These are phyloP conservation scores for Sarcodon aspratus DNA, from an alignment of 768 basidiomycete genomes.

Conservation along the genomic window DNA sequence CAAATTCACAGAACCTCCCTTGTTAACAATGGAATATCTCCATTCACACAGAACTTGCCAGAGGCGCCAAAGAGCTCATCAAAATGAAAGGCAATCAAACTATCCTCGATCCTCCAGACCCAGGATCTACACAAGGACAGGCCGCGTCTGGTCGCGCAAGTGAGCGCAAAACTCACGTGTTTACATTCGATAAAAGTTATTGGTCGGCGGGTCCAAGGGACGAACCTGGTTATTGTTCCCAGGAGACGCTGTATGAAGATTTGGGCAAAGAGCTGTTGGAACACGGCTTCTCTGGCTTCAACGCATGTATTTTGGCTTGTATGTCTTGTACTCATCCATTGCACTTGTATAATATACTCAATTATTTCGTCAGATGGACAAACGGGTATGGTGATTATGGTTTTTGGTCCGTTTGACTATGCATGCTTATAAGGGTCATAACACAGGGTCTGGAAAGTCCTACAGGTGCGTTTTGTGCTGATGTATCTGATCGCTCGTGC, in stretches of 20 bases:
- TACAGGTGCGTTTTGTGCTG: slow-evolving; percentile 52
- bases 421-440: neutral
- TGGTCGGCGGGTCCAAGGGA: slow-evolving; percentile 91
- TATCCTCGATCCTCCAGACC: slow-evolving; percentile 81
- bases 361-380: slow-evolving; percentile 46
- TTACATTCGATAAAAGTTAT: slow-evolving; percentile 96
- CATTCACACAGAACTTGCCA: slow-evolving; percentile 59
- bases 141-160: slow-evolving; percentile 67
- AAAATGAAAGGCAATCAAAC: slow-evolving; percentile 94
- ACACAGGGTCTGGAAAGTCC: slow-evolving; percentile 78
- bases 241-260: slow-evolving; percentile 91
- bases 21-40: neutral
- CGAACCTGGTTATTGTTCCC: slow-evolving; percentile 85
- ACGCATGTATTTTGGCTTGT: slow-evolving; percentile 99
- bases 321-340: slow-evolving; percentile 28
- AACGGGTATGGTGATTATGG: slow-evolving; percentile 49
- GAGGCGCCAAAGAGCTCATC: slow-evolving; percentile 90
- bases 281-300: slow-evolving; percentile 93
- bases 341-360: neutral
- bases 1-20: neutral
- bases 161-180: slow-evolving; percentile 82
- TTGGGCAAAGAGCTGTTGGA: slow-evolving; percentile 89
- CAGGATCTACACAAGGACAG: slow-evolving; percentile 42
- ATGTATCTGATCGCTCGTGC: neutral
- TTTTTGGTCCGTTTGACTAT: neutral